Conservation (phyloP, 2,329 filamentous ascomycete species). For the Eutypa lata region DNA sequence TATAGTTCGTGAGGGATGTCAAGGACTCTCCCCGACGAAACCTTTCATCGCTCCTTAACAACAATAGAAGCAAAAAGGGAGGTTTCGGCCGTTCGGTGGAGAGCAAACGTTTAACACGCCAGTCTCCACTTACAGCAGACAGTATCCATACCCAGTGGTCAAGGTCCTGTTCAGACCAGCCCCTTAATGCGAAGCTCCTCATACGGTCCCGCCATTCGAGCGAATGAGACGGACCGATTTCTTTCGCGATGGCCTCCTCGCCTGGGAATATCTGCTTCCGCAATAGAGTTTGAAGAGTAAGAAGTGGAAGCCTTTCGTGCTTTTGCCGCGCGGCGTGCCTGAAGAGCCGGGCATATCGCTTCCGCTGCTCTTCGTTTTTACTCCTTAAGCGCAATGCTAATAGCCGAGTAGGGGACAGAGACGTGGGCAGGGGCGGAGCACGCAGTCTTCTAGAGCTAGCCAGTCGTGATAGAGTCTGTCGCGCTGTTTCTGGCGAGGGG, state of each 20-base stretch:
- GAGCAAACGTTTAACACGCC: constrained; percentile 33
- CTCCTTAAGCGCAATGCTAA: constrained; percentile 20
- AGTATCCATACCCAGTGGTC: constrained; percentile 42
- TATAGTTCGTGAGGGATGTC: constrained; percentile 30
- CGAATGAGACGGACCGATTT: constrained; percentile 13
- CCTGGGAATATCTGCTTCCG: constrained; percentile 15
- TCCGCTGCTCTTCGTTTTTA: constrained; percentile 14
- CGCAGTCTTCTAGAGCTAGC: constrained; percentile 14
- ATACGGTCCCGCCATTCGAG: constrained; percentile 29
- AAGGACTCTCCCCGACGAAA: constrained; percentile 30
- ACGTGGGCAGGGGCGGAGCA: constrained; percentile 10
- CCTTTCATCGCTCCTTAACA: constrained; percentile 32
- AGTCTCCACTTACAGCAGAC: constrained; percentile 30
- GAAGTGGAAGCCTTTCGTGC: constrained; percentile 24
- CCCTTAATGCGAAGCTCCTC: constrained; percentile 27
- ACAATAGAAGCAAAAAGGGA: constrained; percentile 35
- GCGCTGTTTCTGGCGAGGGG: constrained; percentile 6
- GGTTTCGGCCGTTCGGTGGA: constrained; percentile 32
- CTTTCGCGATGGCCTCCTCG: constrained; percentile 12
- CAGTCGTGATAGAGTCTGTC: constrained; percentile 19
- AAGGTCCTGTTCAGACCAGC: constrained; percentile 31
- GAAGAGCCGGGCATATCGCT: constrained; percentile 12
- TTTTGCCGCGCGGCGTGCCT: constrained; percentile 11
- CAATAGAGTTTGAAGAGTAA: constrained; percentile 24
- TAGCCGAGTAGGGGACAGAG: constrained; percentile 20